Evolutionary conservation across 2,329 filamentous ascomycete genomes (phyloP).

Genomic region (Colletotrichum liaoningense): DNA sequence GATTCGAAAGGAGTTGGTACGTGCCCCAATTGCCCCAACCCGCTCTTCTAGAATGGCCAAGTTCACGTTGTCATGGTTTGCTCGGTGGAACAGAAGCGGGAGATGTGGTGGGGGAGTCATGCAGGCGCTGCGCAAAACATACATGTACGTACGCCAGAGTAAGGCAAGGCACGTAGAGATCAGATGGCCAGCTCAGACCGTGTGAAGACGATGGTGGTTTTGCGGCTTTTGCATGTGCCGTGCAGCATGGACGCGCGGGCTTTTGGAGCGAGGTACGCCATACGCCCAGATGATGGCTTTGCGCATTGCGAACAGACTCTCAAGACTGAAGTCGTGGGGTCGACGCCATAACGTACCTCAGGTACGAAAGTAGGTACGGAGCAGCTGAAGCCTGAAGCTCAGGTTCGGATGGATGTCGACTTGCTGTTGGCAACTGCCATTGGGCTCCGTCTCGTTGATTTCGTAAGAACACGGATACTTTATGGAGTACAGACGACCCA

Average conservation of each 20-base stretch:
- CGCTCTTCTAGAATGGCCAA: conserved; percentile 14
- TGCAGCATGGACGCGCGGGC: conserved; percentile 3
- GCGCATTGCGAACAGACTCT: conserved; percentile 6
- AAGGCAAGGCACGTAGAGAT: neutral
- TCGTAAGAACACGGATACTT: neutral
- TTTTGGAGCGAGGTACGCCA: neutral
- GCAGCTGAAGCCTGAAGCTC: neutral
- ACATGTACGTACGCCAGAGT: too few relatives aligned
- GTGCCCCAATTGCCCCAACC: neutral
- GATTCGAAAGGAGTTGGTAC: neutral
- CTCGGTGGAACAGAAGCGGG: neutral
- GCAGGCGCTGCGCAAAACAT: neutral
- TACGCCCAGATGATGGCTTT: neutral
- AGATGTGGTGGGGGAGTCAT: neutral
- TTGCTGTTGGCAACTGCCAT: neutral
- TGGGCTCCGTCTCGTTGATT: neutral
- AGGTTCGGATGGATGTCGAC: neutral
- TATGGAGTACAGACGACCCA: neutral
- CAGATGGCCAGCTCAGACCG: conserved; percentile 10
- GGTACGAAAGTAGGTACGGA: neutral
- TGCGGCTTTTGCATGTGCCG: conserved; percentile 2
- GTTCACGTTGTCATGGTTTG: conserved; percentile 15
- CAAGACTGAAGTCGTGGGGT: neutral
- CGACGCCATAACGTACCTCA: neutral
- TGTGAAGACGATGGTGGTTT: conserved; percentile 9